These are phyloP conservation scores for Tribonema minus DNA, from an alignment of 108 stramenopile genomes.

Conservation along the genomic window DNA sequence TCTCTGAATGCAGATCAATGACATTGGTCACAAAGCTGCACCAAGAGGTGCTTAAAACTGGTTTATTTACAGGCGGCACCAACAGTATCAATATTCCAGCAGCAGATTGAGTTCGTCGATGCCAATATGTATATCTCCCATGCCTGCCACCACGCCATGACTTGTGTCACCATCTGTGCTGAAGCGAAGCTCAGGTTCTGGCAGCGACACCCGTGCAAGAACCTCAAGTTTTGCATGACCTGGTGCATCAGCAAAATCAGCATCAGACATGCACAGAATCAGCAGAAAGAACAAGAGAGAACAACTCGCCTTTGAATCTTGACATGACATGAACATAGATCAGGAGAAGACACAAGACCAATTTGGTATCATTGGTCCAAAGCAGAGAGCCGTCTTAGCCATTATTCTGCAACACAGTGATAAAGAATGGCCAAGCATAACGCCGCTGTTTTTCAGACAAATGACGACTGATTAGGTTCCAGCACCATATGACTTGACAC, in stretches of 20 bases:
- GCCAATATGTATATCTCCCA: slow-evolving; percentile 35
- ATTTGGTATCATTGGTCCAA: background rate
- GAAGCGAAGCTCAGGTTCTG: slow-evolving; percentile 40
- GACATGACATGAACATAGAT: background rate
- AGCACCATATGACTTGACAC: too few species aligned
- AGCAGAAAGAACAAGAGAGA: too few species aligned
- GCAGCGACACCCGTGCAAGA: slow-evolving; percentile 21
- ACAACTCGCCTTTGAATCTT: background rate
- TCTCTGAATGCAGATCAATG: too few species aligned
- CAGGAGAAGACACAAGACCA: background rate
- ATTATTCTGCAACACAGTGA: background rate
- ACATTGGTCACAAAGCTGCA: too few species aligned
- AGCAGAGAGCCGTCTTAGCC: background rate
- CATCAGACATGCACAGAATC: background rate
- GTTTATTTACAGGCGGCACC: too few species aligned
- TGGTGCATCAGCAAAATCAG: background rate
- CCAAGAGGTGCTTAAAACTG: too few species aligned
- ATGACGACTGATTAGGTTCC: too few species aligned
- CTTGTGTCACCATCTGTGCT: slow-evolving; percentile 39
- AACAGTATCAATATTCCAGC: slow-evolving; percentile 42
- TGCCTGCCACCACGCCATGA: slow-evolving; percentile 28
- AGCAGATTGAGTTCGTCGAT: slow-evolving; percentile 39
- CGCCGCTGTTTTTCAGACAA: too few species aligned
- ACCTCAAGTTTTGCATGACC: slow-evolving; percentile 44
- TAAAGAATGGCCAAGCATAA: background rate